These are phyloP conservation scores for Gastrolobium villosum DNA, from an alignment of 306 rosid species.

Conservation along the genomic window DNA sequence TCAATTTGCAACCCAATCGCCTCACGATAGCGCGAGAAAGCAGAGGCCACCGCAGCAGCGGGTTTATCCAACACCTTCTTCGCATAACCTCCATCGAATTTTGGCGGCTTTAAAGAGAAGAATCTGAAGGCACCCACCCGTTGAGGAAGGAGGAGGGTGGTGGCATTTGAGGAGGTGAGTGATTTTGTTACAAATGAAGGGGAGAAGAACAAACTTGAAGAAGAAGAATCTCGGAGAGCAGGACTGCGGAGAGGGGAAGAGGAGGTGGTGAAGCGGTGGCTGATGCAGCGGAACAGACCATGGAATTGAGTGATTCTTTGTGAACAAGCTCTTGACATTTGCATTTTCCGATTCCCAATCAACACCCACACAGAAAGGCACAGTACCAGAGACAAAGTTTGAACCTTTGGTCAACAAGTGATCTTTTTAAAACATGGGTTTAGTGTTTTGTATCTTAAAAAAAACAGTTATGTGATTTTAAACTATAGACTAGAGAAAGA, in stretches of 20 bases:
- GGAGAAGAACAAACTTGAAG: slow-evolving; percentile 17
- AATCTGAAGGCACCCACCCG: slow-evolving; percentile 55
- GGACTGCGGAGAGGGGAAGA: slow-evolving; percentile 37
- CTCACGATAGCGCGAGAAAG: slow-evolving; percentile 77
- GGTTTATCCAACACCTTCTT: slow-evolving; percentile 71
- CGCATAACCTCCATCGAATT: slow-evolving; percentile 52
- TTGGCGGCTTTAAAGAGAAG: slow-evolving; percentile 56
- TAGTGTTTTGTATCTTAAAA: too few species aligned
- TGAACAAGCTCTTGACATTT: slow-evolving; percentile 49
- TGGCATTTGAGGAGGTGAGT: slow-evolving; percentile 47
- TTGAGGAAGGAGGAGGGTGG: too few species aligned
- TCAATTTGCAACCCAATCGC: slow-evolving; percentile 89
- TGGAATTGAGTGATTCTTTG: slow-evolving; percentile 53
- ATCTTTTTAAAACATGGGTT: too few species aligned
- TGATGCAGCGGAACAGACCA: slow-evolving; percentile 61
- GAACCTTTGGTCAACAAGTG: too few species aligned
- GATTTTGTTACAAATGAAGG: slow-evolving; percentile 34
- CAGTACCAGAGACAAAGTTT: too few species aligned
- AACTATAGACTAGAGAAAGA: too few species aligned
- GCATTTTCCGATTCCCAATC: slow-evolving; percentile 38
- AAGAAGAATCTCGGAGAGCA: slow-evolving; percentile 37
- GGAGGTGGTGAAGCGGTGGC: slow-evolving; percentile 37
- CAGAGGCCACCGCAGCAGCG: slow-evolving; percentile 56
- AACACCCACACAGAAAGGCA: too few species aligned
- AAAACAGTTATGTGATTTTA: too few species aligned